Evolutionary conservation across 2,329 filamentous ascomycete species (phyloP), one percentile per base, ranked within the genome.

Genomic region (Boeremia exigua): DNA sequence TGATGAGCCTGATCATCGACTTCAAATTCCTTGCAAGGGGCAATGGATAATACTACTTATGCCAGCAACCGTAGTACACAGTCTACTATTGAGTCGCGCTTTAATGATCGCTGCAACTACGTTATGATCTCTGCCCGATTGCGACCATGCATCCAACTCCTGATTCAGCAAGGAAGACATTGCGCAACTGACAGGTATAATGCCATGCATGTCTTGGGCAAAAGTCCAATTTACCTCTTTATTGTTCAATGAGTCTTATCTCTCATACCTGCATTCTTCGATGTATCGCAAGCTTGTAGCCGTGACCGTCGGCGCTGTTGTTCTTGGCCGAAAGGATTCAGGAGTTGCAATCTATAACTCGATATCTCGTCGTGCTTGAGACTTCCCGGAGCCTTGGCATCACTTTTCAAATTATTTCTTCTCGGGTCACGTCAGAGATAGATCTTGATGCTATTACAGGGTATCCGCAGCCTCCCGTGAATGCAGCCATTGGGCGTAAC

Each of bases 361-460:
- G 11, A 19, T 19, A 32, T 9, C 14, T 14, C 9, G 12, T 25
- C 5, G 36, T 45, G 17, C 39, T 27, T 32, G 32, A 44, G 25
- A 51, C 29, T 39, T 30, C 27, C 33, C 33, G 17, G 10, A 7
- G 17, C 17, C 33, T 36, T 36, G 33, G 33, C 33, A 9, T 17
- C n/a, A 15, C 33, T 36, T 37, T 15, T 9, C 34, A 37, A 37
- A 12, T 7, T 17, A 19, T 32, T 30, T 54, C 29, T 38, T 43
- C 38, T 37, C 14, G 30, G 39, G 50, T 44, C 50, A 48, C 27
- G 50, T 54, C 38, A 55, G 30, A 47, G 32, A 48, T 23, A 40
- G 12, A 39, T 45, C 12, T 29, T 8, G 17, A 34, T 17, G 12
- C 40, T 23, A 12, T 25, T 12, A 5, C 37, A 15, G 10, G 30